These are phyloP conservation scores for Escallonia rubra DNA, from an alignment of 129 eudicot genomes.

Conservation along the genomic window DNA sequence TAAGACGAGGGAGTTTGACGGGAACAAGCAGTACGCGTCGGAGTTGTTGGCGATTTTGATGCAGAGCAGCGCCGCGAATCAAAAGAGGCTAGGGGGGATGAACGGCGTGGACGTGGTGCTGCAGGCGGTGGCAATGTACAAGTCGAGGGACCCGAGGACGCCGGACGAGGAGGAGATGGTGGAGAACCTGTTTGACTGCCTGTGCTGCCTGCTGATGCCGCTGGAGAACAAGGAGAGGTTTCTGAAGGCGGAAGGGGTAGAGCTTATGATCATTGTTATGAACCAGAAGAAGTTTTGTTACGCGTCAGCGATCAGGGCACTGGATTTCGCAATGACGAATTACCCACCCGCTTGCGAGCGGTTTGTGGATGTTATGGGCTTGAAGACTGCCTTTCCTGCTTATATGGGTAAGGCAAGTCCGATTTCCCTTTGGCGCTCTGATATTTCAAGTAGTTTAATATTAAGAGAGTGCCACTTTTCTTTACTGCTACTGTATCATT, in stretches of 20 bases:
- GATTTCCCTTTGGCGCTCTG: slow-evolving; percentile 12
- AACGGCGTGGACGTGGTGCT: slow-evolving; percentile 93
- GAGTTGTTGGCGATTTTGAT: slow-evolving; percentile 90
- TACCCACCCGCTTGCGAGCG: slow-evolving; percentile 98
- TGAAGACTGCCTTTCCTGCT: slow-evolving; percentile 96
- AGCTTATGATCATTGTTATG: slow-evolving; percentile 93
- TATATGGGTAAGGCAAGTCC: slow-evolving; percentile 99
- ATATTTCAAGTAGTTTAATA: neutral
- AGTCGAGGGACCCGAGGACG: slow-evolving; percentile 78
- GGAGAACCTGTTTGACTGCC: slow-evolving; percentile 89
- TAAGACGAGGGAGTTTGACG: slow-evolving; percentile 83
- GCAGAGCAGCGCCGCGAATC: slow-evolving; percentile 80
- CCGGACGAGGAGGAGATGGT: slow-evolving; percentile 98
- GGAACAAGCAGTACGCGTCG: slow-evolving; percentile 92
- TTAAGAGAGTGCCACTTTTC: neutral
- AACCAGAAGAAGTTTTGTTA: slow-evolving; percentile 93
- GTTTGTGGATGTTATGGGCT: slow-evolving; percentile 95
- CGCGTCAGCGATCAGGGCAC: slow-evolving; percentile 85
- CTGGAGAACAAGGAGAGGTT: slow-evolving; percentile 97
- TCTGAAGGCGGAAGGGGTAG: slow-evolving; percentile 96
- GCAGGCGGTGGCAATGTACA: slow-evolving; percentile 95
- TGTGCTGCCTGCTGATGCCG: slow-evolving; percentile 98
- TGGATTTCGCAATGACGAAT: slow-evolving; percentile 94
- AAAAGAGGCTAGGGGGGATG: slow-evolving; percentile 86
- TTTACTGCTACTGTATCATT: no score